These are phyloP conservation scores for Chloris gayana DNA, from an alignment of 176 grass and related monocot genomes.

Conservation along the genomic window DNA sequence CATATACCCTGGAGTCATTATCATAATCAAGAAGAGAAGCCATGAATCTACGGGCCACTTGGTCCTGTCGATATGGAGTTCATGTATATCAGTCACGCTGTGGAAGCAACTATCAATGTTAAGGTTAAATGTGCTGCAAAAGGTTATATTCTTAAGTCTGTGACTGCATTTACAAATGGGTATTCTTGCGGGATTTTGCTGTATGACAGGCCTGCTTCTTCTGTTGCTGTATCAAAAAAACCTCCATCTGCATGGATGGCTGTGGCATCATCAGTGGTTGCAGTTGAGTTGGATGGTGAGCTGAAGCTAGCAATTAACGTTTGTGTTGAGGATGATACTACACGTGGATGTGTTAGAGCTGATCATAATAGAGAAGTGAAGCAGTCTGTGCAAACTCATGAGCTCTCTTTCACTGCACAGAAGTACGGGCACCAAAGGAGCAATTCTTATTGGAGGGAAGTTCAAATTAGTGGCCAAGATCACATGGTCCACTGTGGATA, in stretches of 20 bases:
- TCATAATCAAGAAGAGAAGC: no score
- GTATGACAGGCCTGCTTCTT: neutral
- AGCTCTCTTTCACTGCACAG: neutral
- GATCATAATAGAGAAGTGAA: neutral
- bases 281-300: neutral
- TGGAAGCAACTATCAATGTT: no score
- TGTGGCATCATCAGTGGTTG: neutral
- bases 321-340: neutral
- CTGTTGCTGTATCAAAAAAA: neutral
- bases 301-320: conserved; percentile 5
- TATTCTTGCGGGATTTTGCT: neutral
- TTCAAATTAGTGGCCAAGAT: neutral
- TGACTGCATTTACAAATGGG: neutral
- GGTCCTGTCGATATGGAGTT: no score
- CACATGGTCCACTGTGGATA: neutral
- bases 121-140: no score
- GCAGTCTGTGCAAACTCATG: conserved; percentile 14
- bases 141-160: no score
- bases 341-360: no score
- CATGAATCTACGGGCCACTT: no score
- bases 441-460: neutral
- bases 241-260: conserved; percentile 5
- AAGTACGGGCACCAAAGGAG: neutral
- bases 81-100: no score
- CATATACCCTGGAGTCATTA: no score